Base-by-base conservation (phyloP, 1,139 yeast genomes). In the Saccharomyces uvarum region DNA sequence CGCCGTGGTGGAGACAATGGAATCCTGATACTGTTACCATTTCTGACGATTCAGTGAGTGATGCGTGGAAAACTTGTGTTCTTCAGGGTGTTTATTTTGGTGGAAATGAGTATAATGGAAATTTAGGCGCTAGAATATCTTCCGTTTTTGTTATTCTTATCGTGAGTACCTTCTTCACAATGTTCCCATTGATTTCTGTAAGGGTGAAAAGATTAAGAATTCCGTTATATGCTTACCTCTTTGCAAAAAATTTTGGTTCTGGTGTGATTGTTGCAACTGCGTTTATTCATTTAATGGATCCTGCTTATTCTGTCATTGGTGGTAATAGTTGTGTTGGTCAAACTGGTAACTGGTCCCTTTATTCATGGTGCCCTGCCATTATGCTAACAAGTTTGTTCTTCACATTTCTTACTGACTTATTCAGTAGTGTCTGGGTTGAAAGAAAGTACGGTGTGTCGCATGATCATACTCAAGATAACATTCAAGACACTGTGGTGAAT, bases 191-290 rank as follows among this genome's bases (percentile, higher is more conserved):
- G 78, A 77, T 65, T 79, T 83, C 3, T 75, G 75, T 61, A 72
- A 38, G 9, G 19, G 26, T 38, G 24, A 38, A 38, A 9, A 38
- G 6, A 38, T 38, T 83, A 50, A 73, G 78, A 58, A 65, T 82
- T 60, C 89, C 84, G 2, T 62, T 75, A 32, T 77, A 82, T 81
- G 78, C 83, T 54, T 88, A 63, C 56, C 81, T 86, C 65, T 72
- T 84, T 48, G 87, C 90, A 54, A 88, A 87, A 65, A 88, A 80
- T 73, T 89, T 90, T 68, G 97, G 97, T 57, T 85, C 96, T 1
- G 97, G 97, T 52, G 97, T 90, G 52, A 90, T 90, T 66, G 77
- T 89, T 8, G 93, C 97, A 1, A 90, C 97, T 1, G 90, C 96
- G 0, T 86, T 88, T 63, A 84, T 90, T 55, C 97, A 90, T 71